Base-by-base conservation (phyloP, 1,284 basidiomycete species). In the Apiotrichum montevideense region DNA sequence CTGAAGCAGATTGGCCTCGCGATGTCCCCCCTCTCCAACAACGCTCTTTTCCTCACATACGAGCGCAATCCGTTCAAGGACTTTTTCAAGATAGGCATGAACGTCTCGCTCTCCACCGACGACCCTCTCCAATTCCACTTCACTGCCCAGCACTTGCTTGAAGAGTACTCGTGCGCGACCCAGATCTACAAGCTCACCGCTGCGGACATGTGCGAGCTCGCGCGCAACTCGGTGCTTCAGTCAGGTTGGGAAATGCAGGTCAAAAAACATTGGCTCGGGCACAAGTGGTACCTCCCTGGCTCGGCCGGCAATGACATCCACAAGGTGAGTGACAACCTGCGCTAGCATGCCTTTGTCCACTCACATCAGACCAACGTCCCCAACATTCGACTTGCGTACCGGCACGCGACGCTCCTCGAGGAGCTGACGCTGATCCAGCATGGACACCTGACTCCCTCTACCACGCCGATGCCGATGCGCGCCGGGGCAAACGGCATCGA, bases 181-280 rank as follows among this genome's bases (percentile, higher is more conserved):
- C 92, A 96, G 78, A 94, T 95, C 57, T 92, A 94, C 77, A 94
- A 95, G 77, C 78, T 96, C 50, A 89, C 90, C 1, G 79, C 79
- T 2, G 79, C 79, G 15, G 81, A 82, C 65, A 83, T 83, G 82
- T 83, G 82, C 47, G 95, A 99, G 78, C 83, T 98, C 33, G 95
- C 96, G 15, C 85, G 95, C 47, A 98, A 98, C 78, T 94, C 90
- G 2, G 95, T 98, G 39, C 80, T 92, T 53, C 96, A 98, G 74
- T 93, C 89, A 63, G 96, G 96, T 1, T 99, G 98, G 77, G 96
- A 99, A 78, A 98, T 98, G 92, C 89, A 96, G 75, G 78, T 98
- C 69, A 98, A 98, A 79, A 85, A 92, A 13, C 96, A 97, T 75
- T 98, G 96, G 95, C 80, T 96, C 3, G 92, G 93, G 0, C 82